A percentile compares a stretch with the other conserved stretches of the same genome.
These are phyloP conservation scores for Spatholobus suberectus DNA, from an alignment of 306 rosid species.

Conservation along the genomic window DNA sequence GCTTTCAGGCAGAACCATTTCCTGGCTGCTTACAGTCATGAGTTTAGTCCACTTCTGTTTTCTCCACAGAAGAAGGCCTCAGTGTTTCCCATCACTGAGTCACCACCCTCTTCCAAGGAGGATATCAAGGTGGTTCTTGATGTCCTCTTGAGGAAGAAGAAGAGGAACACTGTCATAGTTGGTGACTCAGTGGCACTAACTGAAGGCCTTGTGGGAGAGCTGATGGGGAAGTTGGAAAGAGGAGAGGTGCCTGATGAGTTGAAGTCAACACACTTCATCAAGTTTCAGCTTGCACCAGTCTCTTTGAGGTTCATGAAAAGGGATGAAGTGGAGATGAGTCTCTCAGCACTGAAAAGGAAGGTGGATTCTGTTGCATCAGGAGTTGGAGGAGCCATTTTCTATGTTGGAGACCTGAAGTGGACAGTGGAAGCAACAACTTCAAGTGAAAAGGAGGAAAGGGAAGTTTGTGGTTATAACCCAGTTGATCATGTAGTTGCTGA, in stretches of 20 bases:
- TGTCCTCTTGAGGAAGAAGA: conserved; percentile 63
- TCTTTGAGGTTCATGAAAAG: conserved; percentile 70
- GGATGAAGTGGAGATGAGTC: conserved; percentile 66
- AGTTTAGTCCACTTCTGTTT: conserved; percentile 54
- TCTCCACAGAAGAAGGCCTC: conserved; percentile 65
- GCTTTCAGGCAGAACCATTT: conserved; percentile 60
- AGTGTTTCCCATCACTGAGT: conserved; percentile 11
- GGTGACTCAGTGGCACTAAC: conserved; percentile 66
- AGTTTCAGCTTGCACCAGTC: conserved; percentile 58
- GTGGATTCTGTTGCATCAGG: conserved; percentile 51
- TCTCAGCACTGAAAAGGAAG: conserved; percentile 65
- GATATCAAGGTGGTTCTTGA: conserved; percentile 76
- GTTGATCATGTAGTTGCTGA: conserved; percentile 72
- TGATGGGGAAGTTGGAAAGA: conserved; percentile 65
- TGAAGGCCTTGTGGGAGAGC: conserved; percentile 70
- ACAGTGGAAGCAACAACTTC: conserved; percentile 39
- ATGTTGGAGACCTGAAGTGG: conserved; percentile 87
- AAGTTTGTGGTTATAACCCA: conserved; percentile 48
- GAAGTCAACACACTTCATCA: conserved; percentile 60
- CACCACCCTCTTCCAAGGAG: conserved; percentile 53
- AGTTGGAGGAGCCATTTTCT: conserved; percentile 59
- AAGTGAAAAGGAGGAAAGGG: conserved; percentile 42
- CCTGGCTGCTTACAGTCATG: conserved; percentile 51
- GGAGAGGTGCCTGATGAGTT: conserved; percentile 77
- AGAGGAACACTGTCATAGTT: conserved; percentile 78